Evolutionary conservation across 2,329 filamentous ascomycete species (phyloP).

Genomic region (Arthrobotrys conoides): DNA sequence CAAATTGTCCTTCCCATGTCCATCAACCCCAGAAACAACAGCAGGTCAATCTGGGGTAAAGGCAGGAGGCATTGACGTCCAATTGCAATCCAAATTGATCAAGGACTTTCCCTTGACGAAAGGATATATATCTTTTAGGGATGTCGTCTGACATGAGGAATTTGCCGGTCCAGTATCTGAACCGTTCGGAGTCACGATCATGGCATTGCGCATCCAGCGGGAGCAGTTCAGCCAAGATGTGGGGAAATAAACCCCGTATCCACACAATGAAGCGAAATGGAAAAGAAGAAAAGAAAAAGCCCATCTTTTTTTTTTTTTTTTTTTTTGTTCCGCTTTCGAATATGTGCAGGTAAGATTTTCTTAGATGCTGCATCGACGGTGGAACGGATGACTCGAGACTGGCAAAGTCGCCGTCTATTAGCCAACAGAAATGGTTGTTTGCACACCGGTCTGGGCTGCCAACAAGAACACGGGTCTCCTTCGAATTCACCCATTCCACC

Average conservation of each 20-base stretch:
- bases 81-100: constrained; percentile 43
- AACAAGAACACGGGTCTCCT: constrained; percentile 30
- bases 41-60: constrained; percentile 52
- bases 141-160: constrained; percentile 58
- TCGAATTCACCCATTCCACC: constrained; percentile 19
- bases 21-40: constrained; percentile 47
- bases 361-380: constrained; percentile 43
- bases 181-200: constrained; percentile 30
- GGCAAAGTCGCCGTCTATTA: constrained; percentile 61
- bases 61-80: neutral
- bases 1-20: constrained; percentile 1
- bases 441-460: constrained; percentile 26
- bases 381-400: constrained; percentile 58
- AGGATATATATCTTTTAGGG: constrained; percentile 7
- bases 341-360: constrained; percentile 40
- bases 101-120: constrained; percentile 30
- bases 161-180: constrained; percentile 37
- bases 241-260: constrained; percentile 57
- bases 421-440: constrained; percentile 46
- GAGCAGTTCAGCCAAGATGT: constrained; percentile 53
- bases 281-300: constrained; percentile 22
- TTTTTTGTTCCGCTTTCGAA: constrained; percentile 40
- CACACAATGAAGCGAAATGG: constrained; percentile 36
- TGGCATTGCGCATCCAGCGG: constrained; percentile 46
- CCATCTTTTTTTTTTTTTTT: constrained; percentile 12